Conservation (phyloP, 805 yeast genomes). For the Ogataea trehalophila region DNA sequence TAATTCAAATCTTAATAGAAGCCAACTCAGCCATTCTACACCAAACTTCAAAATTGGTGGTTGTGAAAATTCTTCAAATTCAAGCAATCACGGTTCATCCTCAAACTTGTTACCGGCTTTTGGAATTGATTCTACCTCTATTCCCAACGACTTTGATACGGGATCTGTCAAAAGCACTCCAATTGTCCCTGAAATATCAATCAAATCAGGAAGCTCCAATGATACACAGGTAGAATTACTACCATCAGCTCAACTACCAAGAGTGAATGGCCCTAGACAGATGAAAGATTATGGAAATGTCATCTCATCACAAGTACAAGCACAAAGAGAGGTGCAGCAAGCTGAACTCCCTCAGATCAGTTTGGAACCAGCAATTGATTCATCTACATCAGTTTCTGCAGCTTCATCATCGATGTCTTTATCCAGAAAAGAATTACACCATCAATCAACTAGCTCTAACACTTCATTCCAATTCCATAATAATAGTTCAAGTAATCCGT, state of each 20-base stretch:
- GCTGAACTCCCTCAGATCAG: too few species aligned
- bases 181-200: neutral
- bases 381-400: neutral
- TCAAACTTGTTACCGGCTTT: neutral
- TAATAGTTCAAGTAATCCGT: neutral
- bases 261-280: neutral
- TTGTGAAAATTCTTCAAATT: neutral
- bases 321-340: neutral
- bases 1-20: neutral
- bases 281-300: slow-evolving; percentile 1
- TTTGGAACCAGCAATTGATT: neutral
- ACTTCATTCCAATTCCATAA: slow-evolving; percentile 4
- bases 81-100: neutral
- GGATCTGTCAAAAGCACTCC: neutral
- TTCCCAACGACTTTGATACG: neutral
- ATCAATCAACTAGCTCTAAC: slow-evolving; percentile 1
- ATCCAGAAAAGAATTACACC: neutral
- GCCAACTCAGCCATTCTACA: neutral
- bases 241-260: neutral
- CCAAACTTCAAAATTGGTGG: neutral
- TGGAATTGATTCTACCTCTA: neutral
- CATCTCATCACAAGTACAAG: neutral
- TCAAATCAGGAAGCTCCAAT: neutral
- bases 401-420: slow-evolving; percentile 1
- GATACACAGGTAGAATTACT: neutral